Base-by-base conservation (phyloP, 352 stramenopile genomes). In the Globisporangium takayamanum region DNA sequence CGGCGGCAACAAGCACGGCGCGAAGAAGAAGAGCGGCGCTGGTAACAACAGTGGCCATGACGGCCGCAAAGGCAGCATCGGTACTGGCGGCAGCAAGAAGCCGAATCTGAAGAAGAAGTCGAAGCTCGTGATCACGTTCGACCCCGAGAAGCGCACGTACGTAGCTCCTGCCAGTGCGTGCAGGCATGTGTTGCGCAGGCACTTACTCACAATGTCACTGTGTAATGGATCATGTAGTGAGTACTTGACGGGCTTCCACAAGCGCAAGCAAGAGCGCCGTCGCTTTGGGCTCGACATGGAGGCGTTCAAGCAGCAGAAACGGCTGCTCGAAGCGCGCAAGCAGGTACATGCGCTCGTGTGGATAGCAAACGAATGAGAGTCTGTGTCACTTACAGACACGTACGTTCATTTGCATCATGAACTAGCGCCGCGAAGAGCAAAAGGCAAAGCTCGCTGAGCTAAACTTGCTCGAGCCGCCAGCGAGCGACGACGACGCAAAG, bases 281-380 rank as follows among this genome's bases (percentile, higher is more conserved):
- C 83, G 85, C 60, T 95, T 92, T 53, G 85, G 85, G 1, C 64
- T 93, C 57, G 83, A 95, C 56, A 95, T 95, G 85, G 81, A 95
- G 70, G 85, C 85, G 50, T 95, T 75, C 70, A 95, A 95, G 75
- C 80, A 89, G 53, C 89, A 95, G 67, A 95, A 95, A 59, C 69
- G 68, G 7, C 74, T 86, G 36, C 54, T 95, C 25, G 83, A 93
- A 60, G 78, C 75, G 57, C 83, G 84, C 65, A 95, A 93, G 69
- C 79, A 93, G 66, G 74, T 81, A 49, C 28, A 49, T 22, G 39
- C 46, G 14, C 5, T 26, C 18, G 18, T 30, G 10, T 53, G 26
- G n/a, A 1, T 33, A 33, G 16, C 11, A 48, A n/a, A 12, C 3
- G n/a, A 10, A 3, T 30, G 28, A 22, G 22, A 22, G 28, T 33